A percentile compares a stretch with the other conserved stretches of the same genome.
Conservation (phyloP, 78 protist species). For the Dictyostelium purpureum region DNA sequence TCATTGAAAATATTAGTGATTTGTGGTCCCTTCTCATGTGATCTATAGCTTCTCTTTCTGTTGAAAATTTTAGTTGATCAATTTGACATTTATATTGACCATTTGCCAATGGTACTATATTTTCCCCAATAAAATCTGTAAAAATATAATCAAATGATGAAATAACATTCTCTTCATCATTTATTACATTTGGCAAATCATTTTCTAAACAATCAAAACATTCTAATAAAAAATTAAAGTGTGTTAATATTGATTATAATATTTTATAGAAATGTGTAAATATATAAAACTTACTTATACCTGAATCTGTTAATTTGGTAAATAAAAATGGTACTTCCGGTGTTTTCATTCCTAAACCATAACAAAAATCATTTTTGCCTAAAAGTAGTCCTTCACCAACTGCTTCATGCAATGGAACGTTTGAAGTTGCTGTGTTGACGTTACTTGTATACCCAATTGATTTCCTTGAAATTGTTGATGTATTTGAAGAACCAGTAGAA, state of each 20-base stretch:
- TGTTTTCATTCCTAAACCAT: constrained; percentile 46
- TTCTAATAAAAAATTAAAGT: neutral
- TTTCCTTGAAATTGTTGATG: neutral
- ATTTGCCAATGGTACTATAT: constrained; percentile 20
- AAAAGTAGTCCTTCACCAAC: neutral
- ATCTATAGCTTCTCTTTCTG: constrained; percentile 37
- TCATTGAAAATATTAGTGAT: constrained; percentile 6
- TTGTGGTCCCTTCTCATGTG: constrained; percentile 46
- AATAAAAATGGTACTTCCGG: constrained; percentile 56
- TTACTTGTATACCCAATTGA: neutral
- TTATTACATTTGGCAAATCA: constrained; percentile 61
- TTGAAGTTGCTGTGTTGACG: neutral
- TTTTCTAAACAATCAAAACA: constrained; percentile 68
- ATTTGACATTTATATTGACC: constrained; percentile 47
- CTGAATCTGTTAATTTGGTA: neutral
- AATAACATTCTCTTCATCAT: constrained; percentile 53
- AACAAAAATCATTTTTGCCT: constrained; percentile 50
- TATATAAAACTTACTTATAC: neutral
- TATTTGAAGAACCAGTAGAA: neutral
- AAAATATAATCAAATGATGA: constrained; percentile 67
- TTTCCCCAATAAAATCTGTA: constrained; percentile 66
- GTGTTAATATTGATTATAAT: neutral
- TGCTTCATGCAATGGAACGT: neutral
- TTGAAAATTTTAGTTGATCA: neutral
- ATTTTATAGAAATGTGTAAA: neutral